Conservation (phyloP, 257 asterid genomes). For the Leptodermis oblonga region DNA sequence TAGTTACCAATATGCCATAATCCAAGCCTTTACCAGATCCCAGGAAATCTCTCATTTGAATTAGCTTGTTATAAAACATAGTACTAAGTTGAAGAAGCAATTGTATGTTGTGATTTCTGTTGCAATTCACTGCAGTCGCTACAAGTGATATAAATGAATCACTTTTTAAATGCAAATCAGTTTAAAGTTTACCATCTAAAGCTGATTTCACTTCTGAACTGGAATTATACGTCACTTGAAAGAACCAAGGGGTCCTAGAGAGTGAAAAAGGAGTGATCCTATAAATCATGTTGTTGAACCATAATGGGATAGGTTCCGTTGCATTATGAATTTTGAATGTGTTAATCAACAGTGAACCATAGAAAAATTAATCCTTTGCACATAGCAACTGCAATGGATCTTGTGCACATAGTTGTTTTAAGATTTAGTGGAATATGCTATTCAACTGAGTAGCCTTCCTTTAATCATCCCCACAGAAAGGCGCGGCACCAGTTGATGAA, state of each 20-base stretch:
- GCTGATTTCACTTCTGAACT: neutral
- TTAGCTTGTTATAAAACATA: neutral
- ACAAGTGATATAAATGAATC: neutral
- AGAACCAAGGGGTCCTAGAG: neutral
- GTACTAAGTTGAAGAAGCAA: neutral
- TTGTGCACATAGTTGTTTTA: neutral
- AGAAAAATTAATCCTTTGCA: neutral
- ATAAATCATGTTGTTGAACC: neutral
- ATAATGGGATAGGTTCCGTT: neutral
- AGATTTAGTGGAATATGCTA: neutral
- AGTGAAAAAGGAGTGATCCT: neutral
- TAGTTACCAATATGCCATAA: neutral
- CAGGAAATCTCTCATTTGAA: neutral
- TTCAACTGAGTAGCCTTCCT: constrained; percentile 5
- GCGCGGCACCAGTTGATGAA: constrained; percentile 58
- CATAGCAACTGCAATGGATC: neutral
- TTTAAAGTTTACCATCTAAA: neutral
- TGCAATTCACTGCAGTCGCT: neutral
- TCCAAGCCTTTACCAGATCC: neutral
- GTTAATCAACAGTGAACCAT: neutral
- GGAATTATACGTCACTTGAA: neutral
- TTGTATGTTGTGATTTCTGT: neutral
- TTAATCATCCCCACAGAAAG: constrained; percentile 51
- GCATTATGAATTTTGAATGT: neutral
- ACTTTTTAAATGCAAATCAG: neutral